Evolutionary conservation across 805 yeast species (phyloP), one percentile per base, ranked within the genome.

Genomic region (Myxozyma geophila): DNA sequence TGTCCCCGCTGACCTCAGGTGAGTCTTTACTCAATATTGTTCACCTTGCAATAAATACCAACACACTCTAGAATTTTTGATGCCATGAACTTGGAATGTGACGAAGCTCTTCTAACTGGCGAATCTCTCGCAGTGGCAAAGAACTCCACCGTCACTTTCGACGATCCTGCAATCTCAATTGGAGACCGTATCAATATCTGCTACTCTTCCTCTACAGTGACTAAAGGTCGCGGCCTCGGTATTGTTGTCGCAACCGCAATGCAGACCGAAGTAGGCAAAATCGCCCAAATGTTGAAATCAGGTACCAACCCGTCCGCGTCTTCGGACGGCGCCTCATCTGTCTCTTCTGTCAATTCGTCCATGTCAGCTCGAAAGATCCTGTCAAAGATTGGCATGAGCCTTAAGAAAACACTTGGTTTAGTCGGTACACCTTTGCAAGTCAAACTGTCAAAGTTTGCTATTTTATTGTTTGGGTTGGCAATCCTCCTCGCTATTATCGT

Each of bases 401-500:
- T 59, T 41, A 65, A 65, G 40, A 59, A 59, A 35, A 56, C 67
- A 2, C 64, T 65, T 17, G 68, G 68, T 7, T 54, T 65, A 12
- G 52, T 81, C 13, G 96, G 96, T 44, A 91, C 97, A 1, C 96
- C 97, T 1, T 81, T 90, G 67, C 92, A 88, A 67, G 81, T 88
- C 68, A 85, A 85, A 70, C 80, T 91, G 62, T 85, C 96, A 1
- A 86, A 88, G 81, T 80, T 91, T 58, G 96, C 97, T 3, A 83
- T 90, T 52, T 74, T 83, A 49, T 79, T 91, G 53, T 90, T 90
- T 70, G 81, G 80, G 70, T 78, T 90, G 49, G 96, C 97, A 4
- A 95, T 90, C 12, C 70, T 91, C 0, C 87, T 90, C 73, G 96
- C 96, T 1, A 87, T 90, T 63, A 85, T 90, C 17, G 96, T 89